A percentile compares a stretch with the other conserved stretches of the same genome.
Conservation (phyloP, 164 flowering plant genomes). For the Houttuynia cordata region DNA sequence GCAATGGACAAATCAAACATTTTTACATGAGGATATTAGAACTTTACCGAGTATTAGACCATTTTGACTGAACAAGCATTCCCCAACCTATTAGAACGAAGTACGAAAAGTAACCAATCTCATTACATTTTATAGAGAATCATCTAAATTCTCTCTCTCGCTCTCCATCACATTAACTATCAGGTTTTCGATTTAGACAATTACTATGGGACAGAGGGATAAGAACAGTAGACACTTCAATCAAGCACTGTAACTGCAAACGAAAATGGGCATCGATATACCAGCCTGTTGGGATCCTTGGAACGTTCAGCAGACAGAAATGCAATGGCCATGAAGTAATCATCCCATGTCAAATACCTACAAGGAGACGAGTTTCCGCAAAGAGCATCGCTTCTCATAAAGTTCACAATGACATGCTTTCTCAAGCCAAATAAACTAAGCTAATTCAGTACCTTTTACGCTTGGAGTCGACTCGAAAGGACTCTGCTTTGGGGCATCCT, state of each 20-base stretch:
- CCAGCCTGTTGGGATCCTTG: slow-evolving; percentile 96
- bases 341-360: slow-evolving; percentile 94
- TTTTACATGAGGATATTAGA: background rate
- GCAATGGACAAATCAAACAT: background rate
- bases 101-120: background rate
- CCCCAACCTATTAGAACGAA: slow-evolving; percentile 56
- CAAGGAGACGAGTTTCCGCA: background rate
- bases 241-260: background rate
- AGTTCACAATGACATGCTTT: background rate
- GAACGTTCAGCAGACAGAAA: slow-evolving; percentile 85
- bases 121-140: too few relatives aligned
- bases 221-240: background rate
- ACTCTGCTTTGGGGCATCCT: slow-evolving; percentile 17
- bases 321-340: slow-evolving; percentile 93
- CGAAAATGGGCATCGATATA: slow-evolving; percentile 3
- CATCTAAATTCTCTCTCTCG: too few relatives aligned
- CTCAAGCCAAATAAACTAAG: background rate
- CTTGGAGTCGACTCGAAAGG: slow-evolving; percentile 70
- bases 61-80: slow-evolving; percentile 77
- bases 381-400: background rate
- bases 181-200: too few relatives aligned
- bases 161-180: too few relatives aligned
- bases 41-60: slow-evolving; percentile 69
- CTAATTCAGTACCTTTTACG: slow-evolving; percentile 37
- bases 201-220: too few relatives aligned